These are phyloP conservation scores for Heritiera fomes DNA, from an alignment of 345 rosid species.

Conservation along the genomic window DNA sequence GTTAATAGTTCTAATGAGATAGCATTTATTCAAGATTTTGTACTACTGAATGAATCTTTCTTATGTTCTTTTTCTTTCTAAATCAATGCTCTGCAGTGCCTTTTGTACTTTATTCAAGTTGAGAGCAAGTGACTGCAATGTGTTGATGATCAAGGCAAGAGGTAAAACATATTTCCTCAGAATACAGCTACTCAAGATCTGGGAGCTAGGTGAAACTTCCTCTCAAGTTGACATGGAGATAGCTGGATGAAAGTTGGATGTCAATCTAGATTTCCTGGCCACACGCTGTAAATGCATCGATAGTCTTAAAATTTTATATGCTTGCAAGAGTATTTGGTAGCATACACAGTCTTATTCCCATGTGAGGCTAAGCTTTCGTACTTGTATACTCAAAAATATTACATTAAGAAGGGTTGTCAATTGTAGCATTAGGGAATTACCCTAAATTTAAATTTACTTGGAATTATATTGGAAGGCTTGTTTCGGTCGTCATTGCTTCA, in stretches of 20 bases:
- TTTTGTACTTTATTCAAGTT: conserved; percentile 51
- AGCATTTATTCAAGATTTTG: neutral
- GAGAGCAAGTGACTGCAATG: conserved; percentile 28
- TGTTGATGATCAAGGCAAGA: neutral
- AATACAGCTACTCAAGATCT: neutral
- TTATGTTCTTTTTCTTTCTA: conserved; percentile 3
- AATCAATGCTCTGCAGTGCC: conserved; percentile 48
- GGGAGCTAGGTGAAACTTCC: conserved; percentile 2
- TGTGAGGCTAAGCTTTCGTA: conserved; percentile 17
- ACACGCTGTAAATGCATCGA: conserved; percentile 25
- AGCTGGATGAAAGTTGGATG: conserved; percentile 12
- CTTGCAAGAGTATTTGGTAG: conserved; percentile 12
- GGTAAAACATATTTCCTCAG: conserved; percentile 1
- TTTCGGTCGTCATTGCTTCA: neutral
- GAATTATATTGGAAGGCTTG: neutral
- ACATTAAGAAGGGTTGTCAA: neutral
- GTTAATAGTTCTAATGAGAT: neutral
- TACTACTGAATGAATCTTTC: neutral
- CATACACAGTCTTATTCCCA: conserved; percentile 8
- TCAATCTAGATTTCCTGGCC: conserved; percentile 7
- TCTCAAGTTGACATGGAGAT: neutral
- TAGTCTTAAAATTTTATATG: neutral
- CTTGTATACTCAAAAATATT: neutral
- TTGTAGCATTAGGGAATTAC: neutral
- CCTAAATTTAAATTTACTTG: neutral